A percentile compares a stretch with the other conserved stretches of the same genome.
phyloP scores from a whole-genome alignment of 1,139 yeast genomes.

The Hansenula lynferdii region DNA sequence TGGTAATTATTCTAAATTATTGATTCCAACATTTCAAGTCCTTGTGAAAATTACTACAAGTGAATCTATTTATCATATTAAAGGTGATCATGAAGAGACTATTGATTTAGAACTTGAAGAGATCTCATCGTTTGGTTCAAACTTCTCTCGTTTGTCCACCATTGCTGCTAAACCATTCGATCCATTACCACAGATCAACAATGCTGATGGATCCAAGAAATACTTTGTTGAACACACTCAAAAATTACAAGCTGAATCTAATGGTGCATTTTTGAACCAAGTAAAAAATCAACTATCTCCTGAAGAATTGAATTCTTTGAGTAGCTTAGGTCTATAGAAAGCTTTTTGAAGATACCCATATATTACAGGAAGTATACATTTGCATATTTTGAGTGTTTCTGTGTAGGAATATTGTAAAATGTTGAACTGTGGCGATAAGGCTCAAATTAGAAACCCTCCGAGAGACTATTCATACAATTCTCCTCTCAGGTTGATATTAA shows the following conservation, averaged over 20 bases:
- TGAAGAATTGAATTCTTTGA: conserved; percentile 32
- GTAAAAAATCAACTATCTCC: conserved; percentile 30
- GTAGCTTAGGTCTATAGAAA: conserved; percentile 23
- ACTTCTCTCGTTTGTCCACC: conserved; percentile 67
- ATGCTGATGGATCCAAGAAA: conserved; percentile 30
- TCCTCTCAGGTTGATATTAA: no score
- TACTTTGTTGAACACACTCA: conserved; percentile 32
- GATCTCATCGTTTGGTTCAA: conserved; percentile 72
- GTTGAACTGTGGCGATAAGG: no score
- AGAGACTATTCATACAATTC: no score
- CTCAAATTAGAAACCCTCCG: no score
- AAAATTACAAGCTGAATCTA: conserved; percentile 22
- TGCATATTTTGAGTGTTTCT: no score
- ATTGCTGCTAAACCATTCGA: conserved; percentile 61
- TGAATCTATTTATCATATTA: conserved; percentile 27
- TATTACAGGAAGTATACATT: neutral
- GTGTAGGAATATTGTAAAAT: no score
- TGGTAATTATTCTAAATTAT: conserved; percentile 39
- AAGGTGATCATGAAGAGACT: conserved; percentile 29
- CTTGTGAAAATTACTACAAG: conserved; percentile 40
- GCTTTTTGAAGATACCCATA: no score
- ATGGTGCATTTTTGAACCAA: conserved; percentile 22
- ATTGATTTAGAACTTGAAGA: conserved; percentile 34
- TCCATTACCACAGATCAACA: conserved; percentile 51
- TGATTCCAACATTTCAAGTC: conserved; percentile 47